Evolutionary conservation across 164 flowering plant species (phyloP).

Genomic region (Pachysandra terminalis): DNA sequence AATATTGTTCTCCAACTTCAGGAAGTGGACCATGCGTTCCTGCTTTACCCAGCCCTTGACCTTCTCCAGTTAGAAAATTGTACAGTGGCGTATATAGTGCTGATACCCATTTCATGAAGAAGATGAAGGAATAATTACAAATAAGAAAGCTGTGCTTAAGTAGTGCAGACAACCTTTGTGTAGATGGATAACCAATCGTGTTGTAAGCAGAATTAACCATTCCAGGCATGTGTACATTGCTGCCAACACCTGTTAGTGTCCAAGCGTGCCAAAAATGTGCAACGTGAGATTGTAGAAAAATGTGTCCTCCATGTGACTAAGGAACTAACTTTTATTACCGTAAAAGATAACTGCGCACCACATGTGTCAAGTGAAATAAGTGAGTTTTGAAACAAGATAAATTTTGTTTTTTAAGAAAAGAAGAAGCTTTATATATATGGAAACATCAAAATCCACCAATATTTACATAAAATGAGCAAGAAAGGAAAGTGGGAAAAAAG

Average conservation of each 20-base stretch:
- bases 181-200: conserved; percentile 89
- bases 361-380: conserved; percentile 5
- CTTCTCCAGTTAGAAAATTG: conserved; percentile 23
- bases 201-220: conserved; percentile 87
- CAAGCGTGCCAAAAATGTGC: conserved; percentile 97
- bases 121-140: conserved; percentile 33
- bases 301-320: conserved; percentile 54
- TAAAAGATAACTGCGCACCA: conserved; percentile 4
- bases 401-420: background rate
- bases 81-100: conserved; percentile 3
- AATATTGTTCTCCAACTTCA: conserved; percentile 16
- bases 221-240: conserved; percentile 86
- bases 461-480: background rate
- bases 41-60: conserved; percentile 28
- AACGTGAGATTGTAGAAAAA: conserved; percentile 69
- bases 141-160: conserved; percentile 65
- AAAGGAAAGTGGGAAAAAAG: background rate
- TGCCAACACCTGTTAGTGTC: conserved; percentile 98
- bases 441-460: background rate
- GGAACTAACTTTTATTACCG: conserved; percentile 21
- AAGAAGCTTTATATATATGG: background rate
- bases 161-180: conserved; percentile 97
- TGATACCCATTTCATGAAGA: conserved; percentile 12
- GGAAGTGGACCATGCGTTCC: conserved; percentile 22
- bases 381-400: background rate